phyloP scores from a whole-genome alignment of 1,284 basidiomycete species.

The Malassezia slooffiae region DNA sequence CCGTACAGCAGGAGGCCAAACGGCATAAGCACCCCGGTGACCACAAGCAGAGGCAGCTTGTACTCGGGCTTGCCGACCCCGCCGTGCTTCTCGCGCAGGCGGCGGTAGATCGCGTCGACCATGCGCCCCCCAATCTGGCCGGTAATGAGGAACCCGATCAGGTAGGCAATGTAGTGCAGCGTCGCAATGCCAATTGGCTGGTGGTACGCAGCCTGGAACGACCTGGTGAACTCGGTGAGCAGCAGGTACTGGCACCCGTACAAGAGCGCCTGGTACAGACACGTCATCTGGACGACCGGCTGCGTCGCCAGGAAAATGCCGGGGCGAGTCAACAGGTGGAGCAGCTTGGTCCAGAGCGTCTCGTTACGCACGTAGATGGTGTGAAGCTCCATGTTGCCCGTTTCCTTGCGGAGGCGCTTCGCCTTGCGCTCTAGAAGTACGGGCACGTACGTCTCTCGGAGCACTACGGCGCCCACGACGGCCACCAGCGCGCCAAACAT shows the following conservation, averaged over 20 bases:
- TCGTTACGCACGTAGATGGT: slow-evolving; percentile 31
- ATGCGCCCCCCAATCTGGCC: slow-evolving; percentile 55
- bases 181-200: slow-evolving; percentile 53
- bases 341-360: slow-evolving; percentile 39
- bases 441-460: slow-evolving; percentile 46
- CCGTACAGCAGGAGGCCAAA: slow-evolving; percentile 59
- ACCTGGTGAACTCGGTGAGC: slow-evolving; percentile 57
- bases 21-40: slow-evolving; percentile 53
- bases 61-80: slow-evolving; percentile 52
- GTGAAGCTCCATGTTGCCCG: slow-evolving; percentile 26
- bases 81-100: slow-evolving; percentile 52
- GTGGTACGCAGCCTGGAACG: slow-evolving; percentile 52
- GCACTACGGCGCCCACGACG: slow-evolving; percentile 22
- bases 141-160: slow-evolving; percentile 32
- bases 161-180: slow-evolving; percentile 57
- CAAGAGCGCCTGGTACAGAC: slow-evolving; percentile 50
- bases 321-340: slow-evolving; percentile 49
- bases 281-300: slow-evolving; percentile 51
- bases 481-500: slow-evolving; percentile 27
- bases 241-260: slow-evolving; percentile 51
- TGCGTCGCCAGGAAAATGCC: slow-evolving; percentile 51
- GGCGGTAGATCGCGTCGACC: slow-evolving; percentile 54
- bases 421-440: slow-evolving; percentile 38
- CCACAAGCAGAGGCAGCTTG: slow-evolving; percentile 53
- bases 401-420: slow-evolving; percentile 50